phyloP scores from a whole-genome alignment of 1,284 basidiomycete genomes.

The Limonomyces culmigenus region DNA sequence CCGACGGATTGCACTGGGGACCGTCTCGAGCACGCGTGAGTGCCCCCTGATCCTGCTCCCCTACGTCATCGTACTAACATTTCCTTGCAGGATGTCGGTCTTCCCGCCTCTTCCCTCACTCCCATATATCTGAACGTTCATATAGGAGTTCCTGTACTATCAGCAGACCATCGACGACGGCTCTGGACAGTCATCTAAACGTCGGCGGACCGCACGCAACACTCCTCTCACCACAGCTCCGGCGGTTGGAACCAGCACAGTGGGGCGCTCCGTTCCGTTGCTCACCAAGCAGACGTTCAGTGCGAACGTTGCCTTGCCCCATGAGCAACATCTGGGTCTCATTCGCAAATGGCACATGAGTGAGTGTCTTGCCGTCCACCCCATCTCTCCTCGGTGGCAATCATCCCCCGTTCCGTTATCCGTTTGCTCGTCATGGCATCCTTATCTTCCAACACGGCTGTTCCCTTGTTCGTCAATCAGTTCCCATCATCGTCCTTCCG shows the following conservation, averaged over 20 bases:
- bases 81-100: background rate
- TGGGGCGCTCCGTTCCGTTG: too few relatives aligned
- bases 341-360: constrained; percentile 70
- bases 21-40: constrained; percentile 50
- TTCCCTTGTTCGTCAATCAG: constrained; percentile 1
- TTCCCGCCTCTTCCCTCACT: background rate
- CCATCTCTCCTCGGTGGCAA: background rate
- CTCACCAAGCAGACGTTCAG: constrained; percentile 76
- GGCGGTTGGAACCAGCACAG: constrained; percentile 23
- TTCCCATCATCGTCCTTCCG: background rate
- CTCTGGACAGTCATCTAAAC: constrained; percentile 42
- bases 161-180: constrained; percentile 61
- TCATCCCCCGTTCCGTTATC: too few relatives aligned
- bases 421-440: background rate
- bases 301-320: constrained; percentile 54
- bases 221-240: background rate
- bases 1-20: constrained; percentile 70
- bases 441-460: constrained; percentile 1
- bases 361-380: constrained; percentile 23
- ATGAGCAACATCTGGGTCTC: constrained; percentile 41
- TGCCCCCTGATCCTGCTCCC: constrained; percentile 4
- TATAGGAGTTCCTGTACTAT: constrained; percentile 66
- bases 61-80: background rate
- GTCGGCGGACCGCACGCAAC: constrained; percentile 8
- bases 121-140: background rate